Evolutionary conservation across 164 flowering plant species (phyloP).

Genomic region (Cinnamomum micranthum): DNA sequence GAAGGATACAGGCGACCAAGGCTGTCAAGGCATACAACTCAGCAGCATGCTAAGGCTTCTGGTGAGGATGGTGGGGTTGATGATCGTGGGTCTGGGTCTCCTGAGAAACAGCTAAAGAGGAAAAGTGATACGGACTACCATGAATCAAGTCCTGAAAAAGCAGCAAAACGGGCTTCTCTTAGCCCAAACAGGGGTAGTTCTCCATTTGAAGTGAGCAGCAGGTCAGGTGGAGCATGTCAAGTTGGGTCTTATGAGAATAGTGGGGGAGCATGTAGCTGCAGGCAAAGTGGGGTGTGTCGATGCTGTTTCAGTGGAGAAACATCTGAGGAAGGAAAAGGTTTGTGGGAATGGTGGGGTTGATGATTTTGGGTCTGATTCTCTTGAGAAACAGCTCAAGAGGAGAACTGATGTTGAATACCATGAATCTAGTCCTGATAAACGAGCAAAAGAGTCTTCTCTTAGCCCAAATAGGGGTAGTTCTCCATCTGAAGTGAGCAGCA

Average conservation of each 20-base stretch:
- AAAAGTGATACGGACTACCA: slow-evolving; percentile 8
- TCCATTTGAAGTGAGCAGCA: slow-evolving; percentile 23
- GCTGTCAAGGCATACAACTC: slow-evolving; percentile 36
- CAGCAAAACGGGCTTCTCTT: slow-evolving; percentile 10
- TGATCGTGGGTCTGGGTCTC: slow-evolving; percentile 26
- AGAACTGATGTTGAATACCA: slow-evolving; percentile 10
- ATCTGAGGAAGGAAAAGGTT: neutral
- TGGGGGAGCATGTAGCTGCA: neutral
- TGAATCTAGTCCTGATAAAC: slow-evolving; percentile 2
- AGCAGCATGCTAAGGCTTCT: slow-evolving; percentile 30
- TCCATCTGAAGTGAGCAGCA: neutral
- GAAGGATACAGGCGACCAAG: slow-evolving; percentile 68
- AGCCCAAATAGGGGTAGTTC: slow-evolving; percentile 12
- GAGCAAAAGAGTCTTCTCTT: slow-evolving; percentile 9
- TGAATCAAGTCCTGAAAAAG: slow-evolving; percentile 3
- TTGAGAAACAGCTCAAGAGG: slow-evolving; percentile 25
- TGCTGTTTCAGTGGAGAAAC: neutral
- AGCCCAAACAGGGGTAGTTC: neutral
- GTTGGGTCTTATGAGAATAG: neutral
- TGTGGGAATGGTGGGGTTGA: slow-evolving; percentile 26
- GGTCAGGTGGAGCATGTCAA: slow-evolving; percentile 3
- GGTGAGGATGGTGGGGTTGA: slow-evolving; percentile 26
- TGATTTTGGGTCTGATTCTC: slow-evolving; percentile 25
- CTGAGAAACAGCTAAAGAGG: slow-evolving; percentile 26
- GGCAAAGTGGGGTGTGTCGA: neutral